Evolutionary conservation across 2,329 filamentous ascomycete species (phyloP).

Genomic region (Colletotrichum lupini): DNA sequence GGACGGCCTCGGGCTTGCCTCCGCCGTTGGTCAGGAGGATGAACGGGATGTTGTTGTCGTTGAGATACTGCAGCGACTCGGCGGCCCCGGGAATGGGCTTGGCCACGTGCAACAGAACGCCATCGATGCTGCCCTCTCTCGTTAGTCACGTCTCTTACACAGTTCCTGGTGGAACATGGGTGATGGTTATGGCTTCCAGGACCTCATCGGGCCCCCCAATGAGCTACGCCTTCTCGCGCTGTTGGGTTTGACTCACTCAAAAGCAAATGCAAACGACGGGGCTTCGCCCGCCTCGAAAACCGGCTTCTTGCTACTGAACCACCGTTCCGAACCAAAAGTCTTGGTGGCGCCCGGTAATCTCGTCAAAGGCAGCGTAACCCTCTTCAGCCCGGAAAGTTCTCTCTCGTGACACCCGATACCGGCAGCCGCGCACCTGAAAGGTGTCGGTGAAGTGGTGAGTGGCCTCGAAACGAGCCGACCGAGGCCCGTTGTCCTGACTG

Average conservation of each 20-base stretch:
- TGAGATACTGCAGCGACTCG: conserved; percentile 78
- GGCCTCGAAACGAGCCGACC: conserved; percentile 18
- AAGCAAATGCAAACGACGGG: conserved; percentile 53
- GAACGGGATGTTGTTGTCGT: conserved; percentile 83
- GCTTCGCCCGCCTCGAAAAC: conserved; percentile 36
- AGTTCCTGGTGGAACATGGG: no score
- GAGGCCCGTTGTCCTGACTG: conserved; percentile 3
- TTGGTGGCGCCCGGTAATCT: neutral
- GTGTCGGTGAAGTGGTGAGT: conserved; percentile 4
- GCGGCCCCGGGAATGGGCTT: conserved; percentile 82
- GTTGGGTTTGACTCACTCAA: conserved; percentile 42
- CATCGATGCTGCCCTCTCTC: conserved; percentile 74
- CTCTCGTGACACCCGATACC: conserved; percentile 3
- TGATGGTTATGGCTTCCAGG: no score
- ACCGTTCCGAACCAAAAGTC: neutral
- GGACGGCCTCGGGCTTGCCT: conserved; percentile 76
- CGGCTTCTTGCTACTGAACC: conserved; percentile 30
- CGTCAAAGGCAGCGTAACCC: neutral
- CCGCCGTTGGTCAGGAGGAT: conserved; percentile 97
- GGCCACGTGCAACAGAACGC: conserved; percentile 88
- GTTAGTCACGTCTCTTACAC: neutral
- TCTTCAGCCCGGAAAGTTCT: neutral
- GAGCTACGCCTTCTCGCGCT: no score
- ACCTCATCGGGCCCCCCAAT: no score
- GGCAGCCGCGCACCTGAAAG: neutral